phyloP scores from a whole-genome alignment of 1,284 basidiomycete species.

The Tylopilus orsonianus region DNA sequence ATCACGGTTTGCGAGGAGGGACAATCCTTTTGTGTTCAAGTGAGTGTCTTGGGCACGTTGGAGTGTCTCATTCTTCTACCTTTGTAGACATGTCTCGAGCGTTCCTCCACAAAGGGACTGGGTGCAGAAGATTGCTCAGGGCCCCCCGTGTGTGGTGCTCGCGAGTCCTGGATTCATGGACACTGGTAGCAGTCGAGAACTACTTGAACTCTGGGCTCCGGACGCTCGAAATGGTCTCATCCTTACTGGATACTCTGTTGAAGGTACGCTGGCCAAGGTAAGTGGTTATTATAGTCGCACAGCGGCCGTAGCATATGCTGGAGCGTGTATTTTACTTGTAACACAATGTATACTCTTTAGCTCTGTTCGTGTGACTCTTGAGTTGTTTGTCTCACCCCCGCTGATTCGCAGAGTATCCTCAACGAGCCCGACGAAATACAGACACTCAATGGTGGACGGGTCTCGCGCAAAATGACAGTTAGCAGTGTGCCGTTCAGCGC shows the following conservation, averaged over 20 bases:
- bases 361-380: slow-evolving; percentile 10
- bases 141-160: slow-evolving; percentile 92
- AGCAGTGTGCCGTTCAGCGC: slow-evolving; percentile 97
- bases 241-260: slow-evolving; percentile 96
- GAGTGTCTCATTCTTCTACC: slow-evolving; percentile 1
- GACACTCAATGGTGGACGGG: slow-evolving; percentile 76
- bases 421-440: slow-evolving; percentile 89
- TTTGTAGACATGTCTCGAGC: slow-evolving; percentile 75
- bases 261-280: slow-evolving; percentile 96
- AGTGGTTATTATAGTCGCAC: slow-evolving; percentile 48
- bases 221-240: slow-evolving; percentile 94
- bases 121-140: slow-evolving; percentile 80
- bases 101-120: slow-evolving; percentile 75
- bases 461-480: slow-evolving; percentile 91
- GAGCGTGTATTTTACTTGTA: slow-evolving; percentile 30
- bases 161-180: slow-evolving; percentile 96
- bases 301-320: neutral
- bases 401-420: slow-evolving; percentile 65
- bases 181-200: slow-evolving; percentile 86
- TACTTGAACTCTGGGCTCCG: slow-evolving; percentile 95
- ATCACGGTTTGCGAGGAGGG: slow-evolving; percentile 83
- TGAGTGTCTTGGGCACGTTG: slow-evolving; percentile 42
- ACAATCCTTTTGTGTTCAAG: slow-evolving; percentile 97
- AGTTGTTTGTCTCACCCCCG: slow-evolving; percentile 4
- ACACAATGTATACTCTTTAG: slow-evolving; percentile 7